phyloP scores from a whole-genome alignment of 2,329 filamentous ascomycete genomes.

The Fonsecaea pedrosoi region DNA sequence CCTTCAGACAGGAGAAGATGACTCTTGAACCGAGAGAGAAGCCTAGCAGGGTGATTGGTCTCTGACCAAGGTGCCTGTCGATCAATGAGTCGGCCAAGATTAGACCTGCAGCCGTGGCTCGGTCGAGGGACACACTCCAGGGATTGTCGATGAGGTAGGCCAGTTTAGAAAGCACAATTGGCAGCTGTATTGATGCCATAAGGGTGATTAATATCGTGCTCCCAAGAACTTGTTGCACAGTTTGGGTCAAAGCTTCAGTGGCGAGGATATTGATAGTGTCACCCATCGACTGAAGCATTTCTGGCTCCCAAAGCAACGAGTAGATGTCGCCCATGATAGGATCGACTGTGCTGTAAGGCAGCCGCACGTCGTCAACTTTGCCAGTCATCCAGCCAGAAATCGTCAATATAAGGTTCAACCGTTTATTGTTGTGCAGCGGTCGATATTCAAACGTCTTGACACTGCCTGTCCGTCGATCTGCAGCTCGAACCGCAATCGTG shows the following conservation, averaged over 20 bases:
- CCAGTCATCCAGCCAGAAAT: constrained; percentile 98
- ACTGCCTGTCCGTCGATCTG: constrained; percentile 84
- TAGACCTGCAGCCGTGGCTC: constrained; percentile 84
- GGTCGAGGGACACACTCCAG: constrained; percentile 94
- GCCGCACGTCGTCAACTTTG: constrained; percentile 92
- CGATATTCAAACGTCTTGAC: constrained; percentile 98
- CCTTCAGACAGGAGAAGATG: constrained; percentile 88
- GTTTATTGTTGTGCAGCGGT: constrained; percentile 96
- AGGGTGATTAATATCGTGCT: constrained; percentile 85
- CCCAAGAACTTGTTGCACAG: constrained; percentile 91
- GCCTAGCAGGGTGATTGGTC: constrained; percentile 90
- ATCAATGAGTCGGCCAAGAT: constrained; percentile 94
- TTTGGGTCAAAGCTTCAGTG: constrained; percentile 96
- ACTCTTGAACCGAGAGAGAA: constrained; percentile 92
- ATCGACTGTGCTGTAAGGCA: constrained; percentile 95
- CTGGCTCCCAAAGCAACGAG: constrained; percentile 95
- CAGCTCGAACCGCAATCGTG: constrained; percentile 83
- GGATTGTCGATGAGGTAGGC: constrained; percentile 98
- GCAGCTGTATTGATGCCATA: constrained; percentile 93
- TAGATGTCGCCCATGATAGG: constrained; percentile 98
- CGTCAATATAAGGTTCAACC: constrained; percentile 93
- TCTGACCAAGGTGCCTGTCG: constrained; percentile 85
- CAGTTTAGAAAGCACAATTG: constrained; percentile 89
- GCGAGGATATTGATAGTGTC: constrained; percentile 98
- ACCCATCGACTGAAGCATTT: constrained; percentile 97